Evolutionary conservation across 148 eudicot species (phyloP).

Genomic region (Vaccinium macrocarpon): DNA sequence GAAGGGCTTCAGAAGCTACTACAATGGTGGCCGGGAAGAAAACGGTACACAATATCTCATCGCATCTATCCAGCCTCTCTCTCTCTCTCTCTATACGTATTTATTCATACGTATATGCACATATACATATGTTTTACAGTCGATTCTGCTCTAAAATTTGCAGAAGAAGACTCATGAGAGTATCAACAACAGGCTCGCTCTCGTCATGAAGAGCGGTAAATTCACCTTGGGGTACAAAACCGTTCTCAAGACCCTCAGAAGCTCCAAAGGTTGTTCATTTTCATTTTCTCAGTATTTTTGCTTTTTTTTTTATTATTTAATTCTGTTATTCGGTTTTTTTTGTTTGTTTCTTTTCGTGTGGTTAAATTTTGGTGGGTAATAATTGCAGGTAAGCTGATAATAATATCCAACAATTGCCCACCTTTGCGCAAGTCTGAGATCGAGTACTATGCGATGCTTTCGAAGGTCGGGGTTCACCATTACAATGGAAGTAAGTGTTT

Average conservation of each 20-base stretch:
- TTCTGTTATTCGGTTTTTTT: not conserved
- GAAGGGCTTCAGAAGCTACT: not conserved
- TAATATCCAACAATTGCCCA: constrained; percentile 85
- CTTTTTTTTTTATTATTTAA: not conserved
- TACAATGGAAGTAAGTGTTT: constrained; percentile 77
- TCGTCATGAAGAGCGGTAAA: constrained; percentile 69
- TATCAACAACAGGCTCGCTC: constrained; percentile 64
- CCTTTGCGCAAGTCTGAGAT: constrained; percentile 88
- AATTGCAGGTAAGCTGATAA: constrained; percentile 71
- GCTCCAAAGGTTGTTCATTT: constrained; percentile 41
- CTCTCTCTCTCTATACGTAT: not conserved
- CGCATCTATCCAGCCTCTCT: not conserved
- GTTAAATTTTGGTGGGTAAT: not conserved
- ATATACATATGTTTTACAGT: not conserved
- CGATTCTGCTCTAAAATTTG: not conserved
- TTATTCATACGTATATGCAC: too few species aligned
- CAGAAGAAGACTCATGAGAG: constrained; percentile 81
- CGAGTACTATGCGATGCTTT: constrained; percentile 90
- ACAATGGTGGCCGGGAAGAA: constrained; percentile 14
- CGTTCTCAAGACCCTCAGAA: constrained; percentile 55
- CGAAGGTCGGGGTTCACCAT: constrained; percentile 86
- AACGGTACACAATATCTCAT: constrained; percentile 23
- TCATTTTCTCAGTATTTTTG: not conserved
- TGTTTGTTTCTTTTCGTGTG: not conserved
- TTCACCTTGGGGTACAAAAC: constrained; percentile 61